These are phyloP conservation scores for Agmasoma carcini DNA, from an alignment of 371 early-diverging fungal genomes.

Conservation along the genomic window DNA sequence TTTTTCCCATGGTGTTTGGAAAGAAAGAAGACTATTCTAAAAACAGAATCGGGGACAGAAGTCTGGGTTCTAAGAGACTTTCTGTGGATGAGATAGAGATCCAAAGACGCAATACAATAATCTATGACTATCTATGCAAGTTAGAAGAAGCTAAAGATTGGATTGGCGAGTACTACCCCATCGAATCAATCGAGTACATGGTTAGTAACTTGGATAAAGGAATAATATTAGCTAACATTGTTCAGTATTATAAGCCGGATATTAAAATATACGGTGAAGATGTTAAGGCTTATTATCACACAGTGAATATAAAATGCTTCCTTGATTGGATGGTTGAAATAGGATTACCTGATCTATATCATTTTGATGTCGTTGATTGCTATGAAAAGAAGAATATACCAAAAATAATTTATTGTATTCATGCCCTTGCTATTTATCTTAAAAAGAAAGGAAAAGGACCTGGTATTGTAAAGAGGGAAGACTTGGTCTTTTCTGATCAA, in stretches of 20 bases:
- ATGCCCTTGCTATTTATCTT: conserved; percentile 68
- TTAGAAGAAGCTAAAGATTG: conserved; percentile 95
- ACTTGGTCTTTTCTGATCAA: conserved; percentile 40
- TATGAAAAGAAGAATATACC: conserved; percentile 98
- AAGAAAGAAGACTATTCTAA: neutral
- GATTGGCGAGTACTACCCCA: conserved; percentile 60
- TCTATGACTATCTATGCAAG: conserved; percentile 94
- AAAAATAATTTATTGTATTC: conserved; percentile 94
- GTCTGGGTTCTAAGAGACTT: conserved; percentile 14
- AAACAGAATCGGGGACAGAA: neutral
- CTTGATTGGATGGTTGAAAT: conserved; percentile 65
- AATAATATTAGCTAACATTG: conserved; percentile 73
- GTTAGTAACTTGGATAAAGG: conserved; percentile 75
- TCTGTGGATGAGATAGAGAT: conserved; percentile 64
- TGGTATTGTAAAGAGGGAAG: conserved; percentile 38
- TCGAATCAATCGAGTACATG: conserved; percentile 60
- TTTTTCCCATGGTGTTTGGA: too few relatives aligned
- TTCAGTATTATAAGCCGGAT: conserved; percentile 65
- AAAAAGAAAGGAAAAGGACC: conserved; percentile 25
- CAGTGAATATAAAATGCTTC: conserved; percentile 91
- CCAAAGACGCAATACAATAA: conserved; percentile 70
- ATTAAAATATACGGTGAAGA: conserved; percentile 67
- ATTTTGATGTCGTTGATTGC: conserved; percentile 88
- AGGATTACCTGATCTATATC: conserved; percentile 71
- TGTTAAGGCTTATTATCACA: conserved; percentile 75